Base-by-base conservation (phyloP, 257 asterid genomes). In the Solanum bulbocastanum region DNA sequence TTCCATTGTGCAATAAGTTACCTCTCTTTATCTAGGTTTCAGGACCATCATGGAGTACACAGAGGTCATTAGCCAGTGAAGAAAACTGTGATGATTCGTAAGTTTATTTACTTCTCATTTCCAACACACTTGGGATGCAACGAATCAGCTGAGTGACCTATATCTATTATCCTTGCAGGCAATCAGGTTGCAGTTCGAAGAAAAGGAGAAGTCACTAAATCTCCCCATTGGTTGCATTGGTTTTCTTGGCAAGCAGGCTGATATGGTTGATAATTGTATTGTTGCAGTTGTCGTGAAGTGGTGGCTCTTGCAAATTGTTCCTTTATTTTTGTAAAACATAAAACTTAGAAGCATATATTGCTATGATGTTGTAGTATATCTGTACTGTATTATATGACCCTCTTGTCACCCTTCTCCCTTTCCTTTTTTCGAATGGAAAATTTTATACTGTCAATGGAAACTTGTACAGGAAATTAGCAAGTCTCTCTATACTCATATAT, bases 81-180 rank as follows among this genome's bases (percentile, higher is more conserved):
- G 96, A 92, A 75, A 88, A 92, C 76, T 93, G 94, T 86, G 98
- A 95, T 86, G 95, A 93, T 88, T 91, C 92, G 98, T 96, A 93
- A 90, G 98, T 90, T 23, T 82, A 65, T 13, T 56, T 30, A 56
- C 65, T 22, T 90, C 69, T 81, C 30, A 46, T 81, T 81, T 81
- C 85, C 20, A 4, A 27, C 39, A 30, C 66, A 30, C 11, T 16
- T 81, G 68, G 39, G 18, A 16, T 30, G 85, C 12, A 46, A 30
- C 1, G 20, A 18, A 49, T 42, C 69, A 81, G 5, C 20, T 46
- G 42, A 3, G 66, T 81, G 66, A 36, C 62, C n/a, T 81, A 20
- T 46, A 3, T 81, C 40, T 49, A 15, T 60, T 46, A 65, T 81
- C 62, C 52, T 87, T 85, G 89, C 93, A 95, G 99, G 93, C 97